Evolutionary conservation across 2,329 filamentous ascomycete species (phyloP), one percentile per base, ranked within the genome.

Genomic region (Didymosphaeria variabile): DNA sequence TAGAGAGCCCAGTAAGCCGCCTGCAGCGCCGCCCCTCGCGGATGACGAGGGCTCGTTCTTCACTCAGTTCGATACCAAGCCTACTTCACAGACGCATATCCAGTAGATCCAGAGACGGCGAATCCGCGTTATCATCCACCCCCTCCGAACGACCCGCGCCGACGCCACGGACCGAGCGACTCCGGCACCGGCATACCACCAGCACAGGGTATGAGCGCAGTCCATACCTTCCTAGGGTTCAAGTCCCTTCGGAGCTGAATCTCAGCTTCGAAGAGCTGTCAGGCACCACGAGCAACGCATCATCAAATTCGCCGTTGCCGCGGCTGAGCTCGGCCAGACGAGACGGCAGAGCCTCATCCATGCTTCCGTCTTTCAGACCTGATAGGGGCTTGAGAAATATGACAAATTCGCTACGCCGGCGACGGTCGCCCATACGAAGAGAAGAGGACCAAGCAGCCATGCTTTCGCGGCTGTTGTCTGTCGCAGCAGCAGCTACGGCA

Each of bases 401-500:
- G 65, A 78, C 81, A 21, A 80, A 77, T 53, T 78, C 79, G 15
- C 64, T 77, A 56, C 81, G 87, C 59, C 80, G 86, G 62, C 79
- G 86, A 57, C 82, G 86, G 49, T 83, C 85, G 23, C 79, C 87
- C 56, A 74, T 84, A 31, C 74, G 84, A 57, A 80, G 84, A 34
- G 82, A 83, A 63, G 86, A 88, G 68, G 87, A 90, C 68, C 87
- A 88, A 69, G 87, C 86, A 3, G 86, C 86, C n/a, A 79, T 84
- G 71, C 78, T 90, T 34, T 88, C 87, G 46, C 82, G 87, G 45
- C 81, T 90, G 32, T 79, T 90, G 19, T 88, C 88, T 50, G 82
- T 88, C 23, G 87, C 88, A 32, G 88, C 88, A 15, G 85, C 87
- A 42, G 86, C 87, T 13, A 89, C 88, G 40, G 88, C 88, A 55